Percentiles rank a stretch among this genome's conserved stretches.
These are phyloP conservation scores for Beta vulgaris DNA, from an alignment of 148 eudicot species.

Conservation along the genomic window DNA sequence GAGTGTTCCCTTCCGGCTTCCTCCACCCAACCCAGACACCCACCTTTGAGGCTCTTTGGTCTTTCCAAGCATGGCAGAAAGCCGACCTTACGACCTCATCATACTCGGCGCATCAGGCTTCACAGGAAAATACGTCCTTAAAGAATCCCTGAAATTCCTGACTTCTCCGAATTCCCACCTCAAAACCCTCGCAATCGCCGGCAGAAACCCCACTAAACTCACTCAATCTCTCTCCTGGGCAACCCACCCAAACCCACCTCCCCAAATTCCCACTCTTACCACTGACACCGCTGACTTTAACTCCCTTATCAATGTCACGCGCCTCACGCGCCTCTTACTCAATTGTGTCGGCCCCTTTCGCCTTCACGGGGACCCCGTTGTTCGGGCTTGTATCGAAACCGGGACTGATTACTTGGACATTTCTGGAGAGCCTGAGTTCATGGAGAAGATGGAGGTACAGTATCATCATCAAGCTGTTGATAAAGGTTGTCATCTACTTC, in stretches of 20 bases:
- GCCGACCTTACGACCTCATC: slow-evolving; percentile 45
- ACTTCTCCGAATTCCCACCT: slow-evolving; percentile 46
- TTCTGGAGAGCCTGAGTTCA: slow-evolving; percentile 86
- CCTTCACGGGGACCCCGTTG: slow-evolving; percentile 55
- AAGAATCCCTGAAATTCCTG: slow-evolving; percentile 72
- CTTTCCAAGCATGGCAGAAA: slow-evolving; percentile 24
- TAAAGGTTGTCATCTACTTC: no score
- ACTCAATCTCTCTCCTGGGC: slow-evolving; percentile 65
- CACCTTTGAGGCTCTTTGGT: not conserved
- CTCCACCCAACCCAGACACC: not conserved
- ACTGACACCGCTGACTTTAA: slow-evolving; percentile 48
- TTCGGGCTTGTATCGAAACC: slow-evolving; percentile 55
- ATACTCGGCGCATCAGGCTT: slow-evolving; percentile 89
- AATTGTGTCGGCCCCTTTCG: slow-evolving; percentile 90
- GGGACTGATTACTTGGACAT: slow-evolving; percentile 82
- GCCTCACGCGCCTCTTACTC: slow-evolving; percentile 47
- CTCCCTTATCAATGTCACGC: slow-evolving; percentile 47
- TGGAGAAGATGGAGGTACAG: slow-evolving; percentile 65
- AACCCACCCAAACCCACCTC: slow-evolving; percentile 40
- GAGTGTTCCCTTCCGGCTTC: not conserved
- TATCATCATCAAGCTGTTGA: slow-evolving; percentile 50
- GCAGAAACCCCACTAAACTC: slow-evolving; percentile 49
- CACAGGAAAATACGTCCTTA: slow-evolving; percentile 84
- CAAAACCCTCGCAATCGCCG: slow-evolving; percentile 71
- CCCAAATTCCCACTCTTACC: slow-evolving; percentile 48